phyloP scores from a whole-genome alignment of 257 asterid genomes.

The Handroanthus guayacan region DNA sequence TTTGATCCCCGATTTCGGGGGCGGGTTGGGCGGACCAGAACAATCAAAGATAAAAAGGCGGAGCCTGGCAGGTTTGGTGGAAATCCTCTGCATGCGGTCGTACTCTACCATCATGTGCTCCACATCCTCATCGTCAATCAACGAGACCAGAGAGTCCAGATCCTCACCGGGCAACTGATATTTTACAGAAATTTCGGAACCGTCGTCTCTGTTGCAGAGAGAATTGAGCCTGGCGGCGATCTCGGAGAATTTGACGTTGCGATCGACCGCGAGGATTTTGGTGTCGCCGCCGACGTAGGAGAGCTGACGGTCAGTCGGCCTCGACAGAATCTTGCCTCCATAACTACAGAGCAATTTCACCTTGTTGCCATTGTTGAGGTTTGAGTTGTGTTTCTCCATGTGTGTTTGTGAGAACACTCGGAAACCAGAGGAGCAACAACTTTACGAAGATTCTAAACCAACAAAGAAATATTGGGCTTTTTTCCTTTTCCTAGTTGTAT shows the following conservation, averaged over 20 bases:
- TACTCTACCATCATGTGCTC: slow-evolving; percentile 88
- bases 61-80: slow-evolving; percentile 55
- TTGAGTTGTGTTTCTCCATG: slow-evolving; percentile 49
- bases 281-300: slow-evolving; percentile 80
- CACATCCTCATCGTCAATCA: slow-evolving; percentile 81
- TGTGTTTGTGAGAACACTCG: slow-evolving; percentile 18
- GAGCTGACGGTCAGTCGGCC: slow-evolving; percentile 64
- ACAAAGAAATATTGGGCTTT: slow-evolving; percentile 30
- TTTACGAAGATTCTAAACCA: slow-evolving; percentile 35
- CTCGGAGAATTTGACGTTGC: slow-evolving; percentile 56
- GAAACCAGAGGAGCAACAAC: slow-evolving; percentile 3
- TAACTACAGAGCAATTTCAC: slow-evolving; percentile 78
- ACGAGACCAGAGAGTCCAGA: slow-evolving; percentile 65
- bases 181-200: slow-evolving; percentile 51
- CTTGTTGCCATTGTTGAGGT: slow-evolving; percentile 37
- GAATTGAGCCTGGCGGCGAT: slow-evolving; percentile 51
- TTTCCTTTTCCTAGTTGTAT: slow-evolving; percentile 22
- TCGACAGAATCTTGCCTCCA: slow-evolving; percentile 72
- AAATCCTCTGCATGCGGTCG: slow-evolving; percentile 59
- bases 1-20: slow-evolving; percentile 31
- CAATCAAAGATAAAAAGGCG: slow-evolving; percentile 63
- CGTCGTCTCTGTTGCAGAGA: slow-evolving; percentile 33
- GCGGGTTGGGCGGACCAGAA: slow-evolving; percentile 17
- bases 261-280: slow-evolving; percentile 76
- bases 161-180: slow-evolving; percentile 83